Base-by-base conservation (phyloP, 169 alveolate species). In the Plasmodium coatneyi region DNA sequence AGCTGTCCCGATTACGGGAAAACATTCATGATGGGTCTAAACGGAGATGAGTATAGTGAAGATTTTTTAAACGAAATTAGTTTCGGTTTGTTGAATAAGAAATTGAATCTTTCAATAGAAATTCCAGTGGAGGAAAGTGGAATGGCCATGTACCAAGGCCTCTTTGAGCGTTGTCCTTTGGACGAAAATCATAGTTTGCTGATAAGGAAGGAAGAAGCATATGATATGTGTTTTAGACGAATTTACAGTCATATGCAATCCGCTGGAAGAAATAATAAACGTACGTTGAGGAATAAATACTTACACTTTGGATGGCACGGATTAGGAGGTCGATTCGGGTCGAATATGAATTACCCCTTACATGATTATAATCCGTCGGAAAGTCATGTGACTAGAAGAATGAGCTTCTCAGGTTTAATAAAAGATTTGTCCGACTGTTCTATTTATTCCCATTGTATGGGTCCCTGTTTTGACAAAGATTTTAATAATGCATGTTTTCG, bases 1-100 rank as follows among this genome's bases (percentile, higher is more conserved):
- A 78, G 93, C 7, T 84, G 93, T 34, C 93, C 93, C 6, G 79
- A 84, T 84, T 84, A 84, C 56, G 93, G 93, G 32, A 84, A 70
- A 84, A 84, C 93, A 25, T 84, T 84, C 79, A 10, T 56, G 39
- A 84, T 84, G 93, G 80, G 56, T 34, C 7, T 84, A 19, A 19
- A 84, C 16, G 32, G n/a, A 41, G 60, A 74, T 74, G 54, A 39
- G 54, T 84, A 84, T 84, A 84, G 39, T 49, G 93, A 84, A 76
- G 93, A 84, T 22, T 84, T 84, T 66, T 84, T 84, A 76, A 76
- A 84, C 28, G 93, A 84, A 76, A 54, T 84, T 32, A 49, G 80
- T 84, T 84, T 74, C 60, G 93, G 93, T 49, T 74, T 84, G 25
- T 84, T 84, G 80, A 74, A 84, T 43, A 84, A 49, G 71, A 84